phyloP scores from a whole-genome alignment of 2,329 filamentous ascomycete genomes.

The Microsporum ferrugineum region DNA sequence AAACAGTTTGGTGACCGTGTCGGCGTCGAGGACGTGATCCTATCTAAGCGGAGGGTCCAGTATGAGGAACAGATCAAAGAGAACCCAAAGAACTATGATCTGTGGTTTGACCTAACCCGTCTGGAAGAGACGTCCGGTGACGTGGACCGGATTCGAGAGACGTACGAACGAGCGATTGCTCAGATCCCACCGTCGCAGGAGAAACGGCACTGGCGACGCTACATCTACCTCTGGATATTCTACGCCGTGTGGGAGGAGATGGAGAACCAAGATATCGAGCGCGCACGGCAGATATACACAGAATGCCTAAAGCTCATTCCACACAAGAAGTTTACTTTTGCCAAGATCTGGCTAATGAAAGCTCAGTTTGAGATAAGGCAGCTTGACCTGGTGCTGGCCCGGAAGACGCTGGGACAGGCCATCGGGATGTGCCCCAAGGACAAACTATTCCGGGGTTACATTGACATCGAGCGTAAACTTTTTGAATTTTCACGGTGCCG shows the following conservation, averaged over 20 bases:
- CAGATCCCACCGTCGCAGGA: slow-evolving; percentile 91
- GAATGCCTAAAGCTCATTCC: slow-evolving; percentile 80
- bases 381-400: slow-evolving; percentile 62
- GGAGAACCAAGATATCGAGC: slow-evolving; percentile 63
- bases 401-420: slow-evolving; percentile 79
- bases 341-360: slow-evolving; percentile 89
- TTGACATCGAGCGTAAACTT: slow-evolving; percentile 81
- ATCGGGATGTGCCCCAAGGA: slow-evolving; percentile 95
- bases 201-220: slow-evolving; percentile 92
- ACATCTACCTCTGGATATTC: slow-evolving; percentile 97
- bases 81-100: slow-evolving; percentile 92
- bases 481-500: slow-evolving; percentile 91
- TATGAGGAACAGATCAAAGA: slow-evolving; percentile 93
- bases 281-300: slow-evolving; percentile 80
- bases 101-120: slow-evolving; percentile 90
- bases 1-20: slow-evolving; percentile 93
- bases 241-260: slow-evolving; percentile 94
- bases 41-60: slow-evolving; percentile 84
- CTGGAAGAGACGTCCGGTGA: slow-evolving; percentile 81
- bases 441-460: slow-evolving; percentile 85
- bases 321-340: slow-evolving; percentile 94
- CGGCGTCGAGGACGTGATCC: slow-evolving; percentile 86
- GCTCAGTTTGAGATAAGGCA: slow-evolving; percentile 90
- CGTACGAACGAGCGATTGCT: slow-evolving; percentile 91
- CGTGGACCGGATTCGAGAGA: slow-evolving; percentile 70